Conservation (phyloP, 75 land plant species). For the Adiantum capillusveneris region DNA sequence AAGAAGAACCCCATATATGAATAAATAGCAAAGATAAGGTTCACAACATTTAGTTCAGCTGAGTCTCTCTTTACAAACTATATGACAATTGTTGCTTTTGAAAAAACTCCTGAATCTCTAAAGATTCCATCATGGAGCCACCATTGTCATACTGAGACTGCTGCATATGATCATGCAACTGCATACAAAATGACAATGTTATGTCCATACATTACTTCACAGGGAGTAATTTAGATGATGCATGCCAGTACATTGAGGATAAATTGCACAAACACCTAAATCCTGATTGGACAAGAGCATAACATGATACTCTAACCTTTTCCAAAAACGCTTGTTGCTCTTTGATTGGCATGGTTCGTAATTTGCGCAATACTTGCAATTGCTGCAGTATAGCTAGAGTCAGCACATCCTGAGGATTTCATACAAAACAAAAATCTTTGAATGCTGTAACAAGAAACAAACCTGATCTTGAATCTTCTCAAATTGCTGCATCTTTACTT, state of each 20-base stretch:
- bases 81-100: conserved; percentile 9
- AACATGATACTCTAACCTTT: conserved; percentile 30
- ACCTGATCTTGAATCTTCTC: conserved; percentile 72
- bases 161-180: conserved; percentile 69
- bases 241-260: conserved; percentile 1
- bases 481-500: conserved; percentile 50
- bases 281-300: too few relatives aligned
- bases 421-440: background rate
- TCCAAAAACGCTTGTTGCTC: conserved; percentile 65
- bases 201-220: background rate
- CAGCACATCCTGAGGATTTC: background rate
- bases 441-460: background rate
- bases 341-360: conserved; percentile 52
- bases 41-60: too few relatives aligned
- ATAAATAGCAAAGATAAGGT: too few relatives aligned
- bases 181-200: conserved; percentile 13
- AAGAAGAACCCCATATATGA: too few relatives aligned
- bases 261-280: background rate
- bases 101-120: conserved; percentile 59
- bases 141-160: conserved; percentile 32
- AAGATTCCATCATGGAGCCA: conserved; percentile 44
- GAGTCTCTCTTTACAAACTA: too few relatives aligned
- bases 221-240: background rate
- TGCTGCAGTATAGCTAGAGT: conserved; percentile 37
- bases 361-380: conserved; percentile 63